Evolutionary conservation across 1,284 basidiomycete genomes (phyloP).

Genomic region (Ceratobasidium sp.): DNA sequence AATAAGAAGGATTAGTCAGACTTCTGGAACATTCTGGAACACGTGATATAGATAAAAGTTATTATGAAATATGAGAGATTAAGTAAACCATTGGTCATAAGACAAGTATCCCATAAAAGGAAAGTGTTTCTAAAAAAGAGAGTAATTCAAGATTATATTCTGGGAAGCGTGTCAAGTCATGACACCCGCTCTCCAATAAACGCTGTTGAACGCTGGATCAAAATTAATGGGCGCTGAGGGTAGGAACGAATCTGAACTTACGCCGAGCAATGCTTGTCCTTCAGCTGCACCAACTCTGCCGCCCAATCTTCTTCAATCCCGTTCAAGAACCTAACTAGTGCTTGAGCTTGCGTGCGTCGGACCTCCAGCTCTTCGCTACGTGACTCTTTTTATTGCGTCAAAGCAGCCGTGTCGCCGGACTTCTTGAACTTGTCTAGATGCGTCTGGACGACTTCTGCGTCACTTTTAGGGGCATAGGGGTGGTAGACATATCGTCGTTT

Average conservation of each 20-base stretch:
- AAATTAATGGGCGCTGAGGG: not conserved
- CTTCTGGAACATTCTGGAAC: no score
- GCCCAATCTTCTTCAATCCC: constrained; percentile 12
- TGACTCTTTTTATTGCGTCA: not conserved
- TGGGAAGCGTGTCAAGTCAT: no score
- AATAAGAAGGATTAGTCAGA: no score
- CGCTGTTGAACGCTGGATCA: no score
- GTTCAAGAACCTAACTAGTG: not conserved
- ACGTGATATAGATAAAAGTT: no score
- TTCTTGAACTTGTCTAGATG: not conserved
- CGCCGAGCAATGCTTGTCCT: constrained; percentile 12
- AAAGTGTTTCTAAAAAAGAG: no score
- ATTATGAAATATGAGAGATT: no score
- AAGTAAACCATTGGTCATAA: no score
- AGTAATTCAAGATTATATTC: no score
- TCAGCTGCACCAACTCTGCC: not conserved
- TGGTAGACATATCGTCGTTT: constrained; percentile 22
- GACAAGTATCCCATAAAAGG: no score
- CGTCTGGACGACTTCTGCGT: not conserved
- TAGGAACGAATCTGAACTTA: constrained; percentile 12
- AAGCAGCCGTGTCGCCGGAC: not conserved
- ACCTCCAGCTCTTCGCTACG: not conserved
- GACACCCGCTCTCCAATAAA: no score
- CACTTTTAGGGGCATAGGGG: not conserved
- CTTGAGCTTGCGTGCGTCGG: constrained; percentile 7